Evolutionary conservation across 306 rosid species (phyloP), one percentile per base, ranked within the genome.

Genomic region (Alnus glutinosa): DNA sequence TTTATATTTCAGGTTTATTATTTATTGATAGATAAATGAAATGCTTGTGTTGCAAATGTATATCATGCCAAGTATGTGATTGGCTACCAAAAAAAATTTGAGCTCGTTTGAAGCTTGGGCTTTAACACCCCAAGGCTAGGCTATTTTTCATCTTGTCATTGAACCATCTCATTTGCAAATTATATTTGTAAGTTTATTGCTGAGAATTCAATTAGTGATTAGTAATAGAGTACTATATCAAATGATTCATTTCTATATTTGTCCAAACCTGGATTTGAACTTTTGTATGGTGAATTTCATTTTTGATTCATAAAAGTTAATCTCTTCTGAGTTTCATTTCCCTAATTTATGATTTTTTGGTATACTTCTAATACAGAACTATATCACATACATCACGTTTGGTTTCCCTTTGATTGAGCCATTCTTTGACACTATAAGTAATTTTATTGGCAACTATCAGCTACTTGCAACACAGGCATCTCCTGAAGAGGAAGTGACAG

Each of bases 401-500:
- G 79, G 75, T 46, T 52, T 42, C 78, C 50, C 75, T 57, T 47
- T 42, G 76, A 48, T 64, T 52, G 61, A 61, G 55, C 83, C 59
- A 74, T 55, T 83, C 71, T 78, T 83, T 58, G 71, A 81, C 44
- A 37, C 46, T 69, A 30, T 59, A 71, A 81, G 67, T 54, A 82
- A 78, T 61, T 74, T 55, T 75, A 66, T 75, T 52, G 59, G 84
- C 80, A 84, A 77, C 30, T 85, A 76, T 76, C 87, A 76, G 71
- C 62, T 81, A 61, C 78, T 81, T 77, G 11, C 85, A 61, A 88
- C 88, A n/a, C 86, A 81, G 63, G 76, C 82, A 54, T 89, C 77
- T 81, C 83, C 78, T 71, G 84, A 81, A 75, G 86, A 82, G 66
- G 80, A 78, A 73, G 84, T 39, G 32, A 55, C 80, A 3, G 76